Percentiles rank a stretch among this genome's conserved stretches.
Conservation (phyloP, 257 asterid genomes). For the Apocynum venetum region DNA sequence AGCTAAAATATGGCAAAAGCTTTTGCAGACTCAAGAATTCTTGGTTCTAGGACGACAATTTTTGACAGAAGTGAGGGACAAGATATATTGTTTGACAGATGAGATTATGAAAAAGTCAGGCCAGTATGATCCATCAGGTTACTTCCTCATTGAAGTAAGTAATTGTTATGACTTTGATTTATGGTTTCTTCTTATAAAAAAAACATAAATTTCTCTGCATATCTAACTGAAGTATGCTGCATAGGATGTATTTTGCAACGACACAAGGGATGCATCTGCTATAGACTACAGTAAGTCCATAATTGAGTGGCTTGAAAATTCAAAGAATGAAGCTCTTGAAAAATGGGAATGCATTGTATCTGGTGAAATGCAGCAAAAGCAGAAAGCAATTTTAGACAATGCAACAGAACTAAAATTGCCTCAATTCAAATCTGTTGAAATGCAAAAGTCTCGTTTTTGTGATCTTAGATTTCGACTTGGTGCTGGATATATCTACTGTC, state of each 20-base stretch:
- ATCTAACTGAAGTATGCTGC: constrained; percentile 16
- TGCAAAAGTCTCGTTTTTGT: constrained; percentile 69
- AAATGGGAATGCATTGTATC: constrained; percentile 77
- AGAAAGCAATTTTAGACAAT: constrained; percentile 50
- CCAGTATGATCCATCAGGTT: constrained; percentile 71
- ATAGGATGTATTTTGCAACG: constrained; percentile 80
- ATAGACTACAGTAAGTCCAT: constrained; percentile 72
- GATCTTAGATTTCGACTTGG: constrained; percentile 75
- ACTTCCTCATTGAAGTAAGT: constrained; percentile 79
- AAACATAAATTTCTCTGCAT: not conserved
- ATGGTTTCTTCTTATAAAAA: not conserved
- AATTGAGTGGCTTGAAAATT: constrained; percentile 75
- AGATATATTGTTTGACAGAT: constrained; percentile 74
- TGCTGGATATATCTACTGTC: constrained; percentile 86
- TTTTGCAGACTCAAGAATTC: constrained; percentile 75
- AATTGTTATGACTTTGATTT: not conserved
- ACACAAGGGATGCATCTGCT: constrained; percentile 54
- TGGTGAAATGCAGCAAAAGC: constrained; percentile 74
- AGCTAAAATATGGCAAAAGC: constrained; percentile 23
- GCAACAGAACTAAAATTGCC: constrained; percentile 49
- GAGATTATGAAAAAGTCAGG: constrained; percentile 71
- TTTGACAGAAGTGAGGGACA: constrained; percentile 79
- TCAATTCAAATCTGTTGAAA: constrained; percentile 46
- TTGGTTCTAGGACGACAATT: constrained; percentile 77
- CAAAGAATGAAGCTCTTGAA: constrained; percentile 57